A percentile compares a stretch with the other conserved stretches of the same genome.
Conservation (phyloP, 768 basidiomycete species). For the Brasilioporus rufonigricans region DNA sequence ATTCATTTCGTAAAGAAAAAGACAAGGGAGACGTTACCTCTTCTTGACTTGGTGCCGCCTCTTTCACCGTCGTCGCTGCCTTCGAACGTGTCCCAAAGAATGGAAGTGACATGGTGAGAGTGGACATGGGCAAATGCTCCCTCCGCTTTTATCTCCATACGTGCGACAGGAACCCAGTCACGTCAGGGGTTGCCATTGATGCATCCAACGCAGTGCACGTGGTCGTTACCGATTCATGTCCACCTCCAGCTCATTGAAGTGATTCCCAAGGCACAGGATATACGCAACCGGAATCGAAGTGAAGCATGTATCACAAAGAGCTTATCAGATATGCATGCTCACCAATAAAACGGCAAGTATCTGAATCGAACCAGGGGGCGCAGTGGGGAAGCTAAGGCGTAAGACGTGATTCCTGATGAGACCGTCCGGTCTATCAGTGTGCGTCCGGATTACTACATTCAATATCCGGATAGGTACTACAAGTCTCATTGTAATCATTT, state of each 20-base stretch:
- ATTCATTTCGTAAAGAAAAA: too few relatives aligned
- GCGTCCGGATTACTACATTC: too few relatives aligned
- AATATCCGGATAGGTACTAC: too few relatives aligned
- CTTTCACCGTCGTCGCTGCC: not conserved
- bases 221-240: not conserved
- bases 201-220: not conserved
- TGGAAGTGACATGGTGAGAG: slow-evolving; percentile 3
- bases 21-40: slow-evolving; percentile 9
- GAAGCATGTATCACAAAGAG: not conserved
- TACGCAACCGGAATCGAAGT: too few relatives aligned
- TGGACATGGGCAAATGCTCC: not conserved
- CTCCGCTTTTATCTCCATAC: slow-evolving; percentile 7
- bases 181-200: too few relatives aligned
- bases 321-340: not conserved
- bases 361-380: not conserved
- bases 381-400: not conserved
- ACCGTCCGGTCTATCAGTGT: too few relatives aligned
- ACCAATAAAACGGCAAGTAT: too few relatives aligned
- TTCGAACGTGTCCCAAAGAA: not conserved
- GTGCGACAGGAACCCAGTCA: too few relatives aligned
- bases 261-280: not conserved
- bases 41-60: slow-evolving; percentile 3
- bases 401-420: too few relatives aligned
- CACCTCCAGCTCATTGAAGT: not conserved
- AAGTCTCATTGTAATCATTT: too few relatives aligned